A percentile compares a stretch with the other conserved stretches of the same genome.
Evolutionary conservation across 1,139 yeast genomes (phyloP).

Genomic region (Yamadazyma triangularis): DNA sequence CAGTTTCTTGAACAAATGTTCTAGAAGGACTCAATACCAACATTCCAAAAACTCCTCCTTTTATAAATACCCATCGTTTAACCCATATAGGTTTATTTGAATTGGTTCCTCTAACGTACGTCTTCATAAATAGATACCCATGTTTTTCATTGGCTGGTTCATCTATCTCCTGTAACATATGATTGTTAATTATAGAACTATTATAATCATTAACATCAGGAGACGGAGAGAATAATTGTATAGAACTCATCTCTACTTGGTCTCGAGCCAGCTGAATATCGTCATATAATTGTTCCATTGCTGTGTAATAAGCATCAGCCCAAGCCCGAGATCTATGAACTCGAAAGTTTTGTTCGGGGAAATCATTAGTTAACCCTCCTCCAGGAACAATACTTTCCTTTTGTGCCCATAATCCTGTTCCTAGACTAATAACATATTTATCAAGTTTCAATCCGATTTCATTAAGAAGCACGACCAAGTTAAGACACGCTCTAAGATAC

Average conservation of each 20-base stretch:
- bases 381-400: too few species aligned
- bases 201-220: conserved; percentile 55
- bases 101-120: conserved; percentile 47
- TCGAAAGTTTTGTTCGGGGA: conserved; percentile 5
- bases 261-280: conserved; percentile 59
- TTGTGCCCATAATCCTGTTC: conserved; percentile 14
- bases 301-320: conserved; percentile 26
- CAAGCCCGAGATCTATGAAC: conserved; percentile 26
- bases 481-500: conserved; percentile 65
- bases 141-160: conserved; percentile 57
- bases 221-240: conserved; percentile 56
- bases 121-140: conserved; percentile 84
- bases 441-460: conserved; percentile 55
- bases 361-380: conserved; percentile 3
- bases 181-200: conserved; percentile 39
- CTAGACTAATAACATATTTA: conserved; percentile 45
- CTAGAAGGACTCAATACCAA: conserved; percentile 65
- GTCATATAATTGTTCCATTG: conserved; percentile 34
- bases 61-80: conserved; percentile 82
- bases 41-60: conserved; percentile 82
- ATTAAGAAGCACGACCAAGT: conserved; percentile 53
- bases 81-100: conserved; percentile 74
- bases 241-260: conserved; percentile 62
- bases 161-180: conserved; percentile 28
- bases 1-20: conserved; percentile 85